Base-by-base conservation (phyloP, 1,284 basidiomycete genomes). In the Tilletia walkeri region DNA sequence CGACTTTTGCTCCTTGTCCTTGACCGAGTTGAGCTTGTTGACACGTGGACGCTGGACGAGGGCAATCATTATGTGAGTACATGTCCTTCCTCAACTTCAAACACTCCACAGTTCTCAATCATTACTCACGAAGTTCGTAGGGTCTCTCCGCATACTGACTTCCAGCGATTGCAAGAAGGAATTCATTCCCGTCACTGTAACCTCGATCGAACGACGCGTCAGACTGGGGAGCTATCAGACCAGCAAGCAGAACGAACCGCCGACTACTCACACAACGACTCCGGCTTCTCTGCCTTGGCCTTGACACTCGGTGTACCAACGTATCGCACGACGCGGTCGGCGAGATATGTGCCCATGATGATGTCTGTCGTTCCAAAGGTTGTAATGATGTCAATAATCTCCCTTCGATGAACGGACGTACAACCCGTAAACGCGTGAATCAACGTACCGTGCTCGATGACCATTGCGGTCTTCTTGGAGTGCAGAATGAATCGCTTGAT, bases 401-500 rank as follows among this genome's bases (percentile, higher is more conserved):
- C 9, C 9, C 53, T 4, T 39, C 9, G 18, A 39, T 7, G 63
- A n/a, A 18, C 53, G 41, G 41, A 45, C 9, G 14, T 10, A 6
- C 50, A 53, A 18, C 30, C 30, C 6, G 34, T 63, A 10, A 63
- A n/a, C 59, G 38, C 20, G 30, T 18, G 36, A 20, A 18, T 9
- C 6, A 45, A 65, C 65, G 3, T 45, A 66, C 65, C 82, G 80
- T 83, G 82, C 74, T 83, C 82, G 69, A 83, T 81, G 72, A 83
- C 79, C 79, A 83, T 78, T 41, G 81, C 81, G 36, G 82, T 82
- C 80, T 83, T 83, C 72, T 80, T 80, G 63, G 80, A 79, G 75
- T 83, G 82, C 67, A 83, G 76, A 70, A 83, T 83, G 75, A 83
- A 83, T n/a, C 82, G 75, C 78, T 83, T 83, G 76, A 83, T 83